Evolutionary conservation across 352 stramenopile genomes (phyloP), one percentile per base, ranked within the genome.

Genomic region (Pythium phragmitis): DNA sequence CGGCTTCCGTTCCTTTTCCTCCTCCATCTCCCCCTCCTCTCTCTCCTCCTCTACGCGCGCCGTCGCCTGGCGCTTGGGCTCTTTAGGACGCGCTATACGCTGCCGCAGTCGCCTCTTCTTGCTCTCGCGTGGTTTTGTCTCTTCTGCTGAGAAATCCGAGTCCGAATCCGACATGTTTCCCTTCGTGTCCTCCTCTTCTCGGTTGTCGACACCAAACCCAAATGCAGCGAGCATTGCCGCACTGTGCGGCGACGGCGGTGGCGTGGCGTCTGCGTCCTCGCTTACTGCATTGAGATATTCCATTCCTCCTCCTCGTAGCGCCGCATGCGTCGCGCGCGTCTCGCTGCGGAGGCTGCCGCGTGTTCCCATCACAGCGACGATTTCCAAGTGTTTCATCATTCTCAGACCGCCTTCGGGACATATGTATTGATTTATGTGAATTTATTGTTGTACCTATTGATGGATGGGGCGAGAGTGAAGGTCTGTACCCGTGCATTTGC

Each of bases 91-190:
- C 21, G 13, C 37, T 37, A 11, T 37, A 6, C 21, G 30, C 42
- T 65, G 59, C 19, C 55, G 26, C 48, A 72, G 50, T 42, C 65
- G 59, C n/a, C 65, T 53, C 65, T 72, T 72, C 65, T 72, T 72
- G 39, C 53, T 48, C 45, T 43, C 65, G 2, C 13, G 26, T 9
- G 36, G 19, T 54, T 26, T 61, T 57, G 19, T 46, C 2, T 21
- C 49, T 17, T 46, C 30, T 17, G 23, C 30, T 17, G 23, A 26
- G n/a, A 65, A 72, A 19, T 72, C 65, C 42, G 60, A 68, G 55
- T 63, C 65, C 36, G 63, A 60, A 28, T 53, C 19, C 4, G 26
- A 26, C 56, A 4, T 16, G 45, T 0, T 34, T 21, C 3, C 16
- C 17, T 9, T 26, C 23, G 8, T 52, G 7, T 65, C 59, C 1